These are phyloP conservation scores for Mycena metata DNA, from an alignment of 768 basidiomycete species.

Conservation along the genomic window DNA sequence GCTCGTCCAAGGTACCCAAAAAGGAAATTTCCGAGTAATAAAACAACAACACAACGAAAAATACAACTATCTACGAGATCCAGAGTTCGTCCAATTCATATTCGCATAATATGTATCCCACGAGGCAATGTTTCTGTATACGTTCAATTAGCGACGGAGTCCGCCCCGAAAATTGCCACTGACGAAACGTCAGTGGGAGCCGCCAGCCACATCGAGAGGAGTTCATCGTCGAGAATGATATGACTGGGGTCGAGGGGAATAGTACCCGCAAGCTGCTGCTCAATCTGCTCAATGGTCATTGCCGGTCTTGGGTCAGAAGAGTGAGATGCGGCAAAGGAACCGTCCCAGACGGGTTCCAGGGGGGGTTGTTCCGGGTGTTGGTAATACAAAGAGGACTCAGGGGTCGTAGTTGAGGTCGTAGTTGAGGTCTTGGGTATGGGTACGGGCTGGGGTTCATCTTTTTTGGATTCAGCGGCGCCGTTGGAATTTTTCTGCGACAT, in stretches of 20 bases:
- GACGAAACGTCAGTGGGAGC: slow-evolving; percentile 16
- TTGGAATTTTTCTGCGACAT: not conserved
- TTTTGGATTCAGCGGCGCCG: not conserved
- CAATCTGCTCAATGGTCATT: slow-evolving; percentile 11
- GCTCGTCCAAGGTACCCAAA: no score
- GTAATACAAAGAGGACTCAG: not conserved
- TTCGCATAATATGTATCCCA: no score
- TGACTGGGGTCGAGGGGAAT: not conserved
- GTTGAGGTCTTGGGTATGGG: no score
- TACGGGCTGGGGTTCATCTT: no score
- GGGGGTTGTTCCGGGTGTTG: not conserved
- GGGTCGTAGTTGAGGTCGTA: no score
- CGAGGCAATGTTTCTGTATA: no score
- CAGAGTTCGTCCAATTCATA: no score
- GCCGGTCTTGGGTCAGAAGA: not conserved
- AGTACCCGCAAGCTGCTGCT: slow-evolving; percentile 23
- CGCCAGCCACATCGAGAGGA: slow-evolving; percentile 28
- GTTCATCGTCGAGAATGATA: slow-evolving; percentile 28
- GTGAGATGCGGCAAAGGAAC: not conserved
- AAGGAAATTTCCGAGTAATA: no score
- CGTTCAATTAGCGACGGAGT: no score
- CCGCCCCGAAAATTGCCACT: not conserved
- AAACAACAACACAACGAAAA: no score
- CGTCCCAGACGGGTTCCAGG: not conserved
- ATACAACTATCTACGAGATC: no score